Percentiles rank a stretch among this genome's conserved stretches.
These are phyloP conservation scores for Trichophyton mentagrophytes DNA, from an alignment of 2,329 filamentous ascomycete genomes.

Conservation along the genomic window DNA sequence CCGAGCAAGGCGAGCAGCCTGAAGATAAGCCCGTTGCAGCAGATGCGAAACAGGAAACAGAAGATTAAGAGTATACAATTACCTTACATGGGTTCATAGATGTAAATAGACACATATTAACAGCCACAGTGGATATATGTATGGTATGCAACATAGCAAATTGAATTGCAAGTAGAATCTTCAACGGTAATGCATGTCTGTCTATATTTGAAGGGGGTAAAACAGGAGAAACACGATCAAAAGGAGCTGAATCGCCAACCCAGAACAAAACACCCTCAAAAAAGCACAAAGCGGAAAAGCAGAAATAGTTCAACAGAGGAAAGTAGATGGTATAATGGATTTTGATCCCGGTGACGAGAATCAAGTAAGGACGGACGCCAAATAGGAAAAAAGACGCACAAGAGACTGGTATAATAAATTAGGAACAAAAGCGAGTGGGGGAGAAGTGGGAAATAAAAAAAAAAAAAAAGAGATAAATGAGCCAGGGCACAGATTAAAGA, in stretches of 20 bases:
- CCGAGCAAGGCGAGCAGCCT: not conserved
- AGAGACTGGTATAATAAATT: not conserved
- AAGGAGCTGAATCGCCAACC: not conserved
- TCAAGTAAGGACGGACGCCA: not conserved
- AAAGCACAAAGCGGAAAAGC: not conserved
- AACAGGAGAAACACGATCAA: slow-evolving; percentile 5
- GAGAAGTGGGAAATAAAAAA: slow-evolving; percentile 5
- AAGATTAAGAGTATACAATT: not conserved
- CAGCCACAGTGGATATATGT: not conserved
- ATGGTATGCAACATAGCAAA: not conserved
- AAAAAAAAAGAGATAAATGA: slow-evolving; percentile 4
- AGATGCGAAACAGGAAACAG: not conserved
- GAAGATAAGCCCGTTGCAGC: not conserved
- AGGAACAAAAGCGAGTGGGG: slow-evolving; percentile 6
- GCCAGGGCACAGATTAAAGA: slow-evolving; percentile 12
- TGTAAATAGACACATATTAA: not conserved
- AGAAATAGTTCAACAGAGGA: not conserved
- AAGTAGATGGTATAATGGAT: not conserved
- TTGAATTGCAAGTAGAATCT: not conserved
- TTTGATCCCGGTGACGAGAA: not conserved
- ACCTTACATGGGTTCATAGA: not conserved
- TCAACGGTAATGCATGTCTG: slow-evolving; percentile 1
- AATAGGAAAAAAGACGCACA: slow-evolving; percentile 6
- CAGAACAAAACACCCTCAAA: slow-evolving; percentile 1
- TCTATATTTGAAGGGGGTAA: slow-evolving; percentile 9